A percentile compares a stretch with the other conserved stretches of the same genome.
These are phyloP conservation scores for Geotrichum europaeum DNA, from an alignment of 1,139 yeast genomes.

Conservation along the genomic window DNA sequence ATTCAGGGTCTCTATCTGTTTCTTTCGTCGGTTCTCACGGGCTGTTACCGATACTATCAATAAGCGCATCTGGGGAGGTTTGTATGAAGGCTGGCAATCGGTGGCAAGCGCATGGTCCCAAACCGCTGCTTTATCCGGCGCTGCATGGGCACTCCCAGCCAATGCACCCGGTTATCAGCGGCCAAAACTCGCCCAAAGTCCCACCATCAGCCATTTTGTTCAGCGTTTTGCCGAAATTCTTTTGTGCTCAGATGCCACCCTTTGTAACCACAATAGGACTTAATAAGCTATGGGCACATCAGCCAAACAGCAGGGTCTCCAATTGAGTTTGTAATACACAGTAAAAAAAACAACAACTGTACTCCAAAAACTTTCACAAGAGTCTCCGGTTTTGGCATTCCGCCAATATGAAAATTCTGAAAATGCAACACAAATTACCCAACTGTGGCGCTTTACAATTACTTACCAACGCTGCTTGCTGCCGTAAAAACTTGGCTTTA, in stretches of 20 bases:
- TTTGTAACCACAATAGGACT: not conserved
- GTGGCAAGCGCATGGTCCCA: not conserved
- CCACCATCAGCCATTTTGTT: conserved; percentile 8
- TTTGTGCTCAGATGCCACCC: not conserved
- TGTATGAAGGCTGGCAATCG: not conserved
- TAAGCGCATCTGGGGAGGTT: not conserved
- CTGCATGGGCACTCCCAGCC: not conserved
- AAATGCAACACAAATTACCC: no score
- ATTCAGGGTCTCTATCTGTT: not conserved
- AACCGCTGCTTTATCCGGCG: not conserved
- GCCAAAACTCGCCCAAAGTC: not conserved
- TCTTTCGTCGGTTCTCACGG: not conserved
- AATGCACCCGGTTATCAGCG: conserved; percentile 7
- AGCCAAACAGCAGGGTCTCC: no score
- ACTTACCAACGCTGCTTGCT: no score
- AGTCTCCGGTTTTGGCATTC: no score
- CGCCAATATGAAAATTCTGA: no score
- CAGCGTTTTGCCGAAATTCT: not conserved
- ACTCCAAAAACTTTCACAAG: no score
- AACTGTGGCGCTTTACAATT: no score
- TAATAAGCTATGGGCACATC: not conserved
- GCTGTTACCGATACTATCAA: not conserved
- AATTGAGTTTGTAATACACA: no score
- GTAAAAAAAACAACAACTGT: no score
- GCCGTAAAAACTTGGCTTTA: not conserved